Base-by-base conservation (phyloP, 2,329 filamentous ascomycete species). In the Dactylellina sp. region DNA sequence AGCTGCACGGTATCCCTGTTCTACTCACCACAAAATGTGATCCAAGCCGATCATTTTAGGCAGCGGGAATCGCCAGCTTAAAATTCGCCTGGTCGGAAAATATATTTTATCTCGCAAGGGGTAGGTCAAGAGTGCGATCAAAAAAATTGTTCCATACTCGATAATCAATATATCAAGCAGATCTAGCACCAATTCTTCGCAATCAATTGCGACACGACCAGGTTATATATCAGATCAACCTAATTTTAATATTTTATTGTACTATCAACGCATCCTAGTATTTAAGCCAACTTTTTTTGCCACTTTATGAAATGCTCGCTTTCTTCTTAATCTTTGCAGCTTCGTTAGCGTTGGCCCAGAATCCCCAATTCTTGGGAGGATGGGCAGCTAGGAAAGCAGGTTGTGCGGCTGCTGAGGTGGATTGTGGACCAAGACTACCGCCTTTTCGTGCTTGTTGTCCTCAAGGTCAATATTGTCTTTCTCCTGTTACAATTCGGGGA, bases 391-490 rank as follows among this genome's bases (percentile, higher is more conserved):
- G 65, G 46, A 50, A 22, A n/a, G 16, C 25, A 16, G 53, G 35
- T 1, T 71, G 65, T 42, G 46, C 39, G 14, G 22, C 42, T n/a
- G 42, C 20, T 7, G 56, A 71, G 46, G 20, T 14, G 2, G 50
- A 57, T 14, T 71, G 65, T 16, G 65, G 65, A 1, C 5, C 44
- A 9, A 50, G 57, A 56, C 12, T 24, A 6, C 20, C 18, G 11
- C 49, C 40, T n/a, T 71, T 63, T 35, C n/a, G 18, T 16, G 50
- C 57, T n/a, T 71, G 65, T 25, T 71, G 65, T 28, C 57, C 65
- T 7, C 49, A 56, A n/a, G 57, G 57, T 7, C 52, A 55, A 35
- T 63, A 50, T 24, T 71, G 57, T 18, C 57, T 40, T 7, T 57
- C 16, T 42, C 56, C 55, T 14, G 35, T 59, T 3, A 16, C 57